A percentile compares a stretch with the other conserved stretches of the same genome.
Conservation (phyloP, 2,329 filamentous ascomycete species). For the Cladosporium sp. region DNA sequence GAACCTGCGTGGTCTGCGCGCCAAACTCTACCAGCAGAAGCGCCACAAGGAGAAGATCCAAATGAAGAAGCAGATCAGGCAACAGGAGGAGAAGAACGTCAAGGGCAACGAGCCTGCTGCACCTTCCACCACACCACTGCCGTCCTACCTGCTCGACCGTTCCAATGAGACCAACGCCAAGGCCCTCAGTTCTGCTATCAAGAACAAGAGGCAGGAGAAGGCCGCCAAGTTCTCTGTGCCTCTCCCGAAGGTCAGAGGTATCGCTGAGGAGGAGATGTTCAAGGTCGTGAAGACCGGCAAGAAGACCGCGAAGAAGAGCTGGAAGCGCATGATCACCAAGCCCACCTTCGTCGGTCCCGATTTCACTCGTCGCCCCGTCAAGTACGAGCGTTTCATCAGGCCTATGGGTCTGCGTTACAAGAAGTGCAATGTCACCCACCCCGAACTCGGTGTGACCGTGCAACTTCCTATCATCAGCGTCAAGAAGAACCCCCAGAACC, state of each 20-base stretch:
- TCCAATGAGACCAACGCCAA: conserved; percentile 67
- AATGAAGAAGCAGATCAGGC: conserved; percentile 92
- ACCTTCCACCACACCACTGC: conserved; percentile 77
- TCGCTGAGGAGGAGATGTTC: conserved; percentile 97
- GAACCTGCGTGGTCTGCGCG: conserved; percentile 85
- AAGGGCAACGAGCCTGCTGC: conserved; percentile 78
- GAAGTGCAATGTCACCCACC: conserved; percentile 69
- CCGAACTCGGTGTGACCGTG: conserved; percentile 81
- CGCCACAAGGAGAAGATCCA: conserved; percentile 97
- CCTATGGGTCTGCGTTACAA: conserved; percentile 76
- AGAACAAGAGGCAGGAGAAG: conserved; percentile 93
- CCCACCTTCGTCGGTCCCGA: conserved; percentile 88
- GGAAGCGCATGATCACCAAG: conserved; percentile 70
- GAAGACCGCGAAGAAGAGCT: conserved; percentile 83
- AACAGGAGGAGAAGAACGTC: conserved; percentile 93
- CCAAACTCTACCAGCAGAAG: conserved; percentile 92
- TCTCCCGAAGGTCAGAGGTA: conserved; percentile 89
- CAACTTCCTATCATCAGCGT: conserved; percentile 67
- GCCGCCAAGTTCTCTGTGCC: conserved; percentile 91
- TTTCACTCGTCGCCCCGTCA: conserved; percentile 75
- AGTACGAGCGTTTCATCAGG: conserved; percentile 66
- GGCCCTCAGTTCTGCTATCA: conserved; percentile 80
- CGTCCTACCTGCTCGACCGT: conserved; percentile 93
- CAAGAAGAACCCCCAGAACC: conserved; percentile 86
- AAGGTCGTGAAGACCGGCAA: conserved; percentile 94